Evolutionary conservation across 1,284 basidiomycete species (phyloP).

Genomic region (Violaceomyces palustris): DNA sequence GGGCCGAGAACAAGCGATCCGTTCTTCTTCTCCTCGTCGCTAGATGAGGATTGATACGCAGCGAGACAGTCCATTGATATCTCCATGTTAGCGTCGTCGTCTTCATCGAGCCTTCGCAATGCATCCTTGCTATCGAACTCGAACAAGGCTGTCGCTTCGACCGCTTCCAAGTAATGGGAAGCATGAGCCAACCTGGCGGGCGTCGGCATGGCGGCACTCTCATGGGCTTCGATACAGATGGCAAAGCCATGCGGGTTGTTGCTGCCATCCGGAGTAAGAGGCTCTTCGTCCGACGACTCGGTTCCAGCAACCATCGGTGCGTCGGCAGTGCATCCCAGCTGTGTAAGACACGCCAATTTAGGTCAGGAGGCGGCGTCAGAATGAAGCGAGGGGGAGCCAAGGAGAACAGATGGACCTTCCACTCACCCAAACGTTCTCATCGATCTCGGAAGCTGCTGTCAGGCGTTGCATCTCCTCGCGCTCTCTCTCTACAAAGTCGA

Average conservation of each 20-base stretch:
- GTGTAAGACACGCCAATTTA: background rate
- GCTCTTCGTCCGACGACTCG: constrained; percentile 13
- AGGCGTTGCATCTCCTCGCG: constrained; percentile 83
- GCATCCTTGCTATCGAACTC: constrained; percentile 62
- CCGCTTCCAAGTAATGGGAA: constrained; percentile 59
- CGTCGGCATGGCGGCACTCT: constrained; percentile 64
- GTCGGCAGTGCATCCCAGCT: constrained; percentile 36
- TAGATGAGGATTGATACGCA: no score
- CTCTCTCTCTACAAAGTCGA: constrained; percentile 61
- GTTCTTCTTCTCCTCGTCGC: no score
- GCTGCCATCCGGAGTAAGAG: constrained; percentile 14
- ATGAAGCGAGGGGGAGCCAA: no score
- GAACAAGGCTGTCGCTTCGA: constrained; percentile 59
- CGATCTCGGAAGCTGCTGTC: constrained; percentile 76
- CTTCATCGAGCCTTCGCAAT: constrained; percentile 60
- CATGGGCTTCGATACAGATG: constrained; percentile 79
- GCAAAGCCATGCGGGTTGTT: constrained; percentile 70
- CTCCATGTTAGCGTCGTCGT: constrained; percentile 59
- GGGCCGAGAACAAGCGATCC: constrained; percentile 41
- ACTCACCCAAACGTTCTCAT: constrained; percentile 61
- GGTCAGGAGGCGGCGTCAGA: background rate
- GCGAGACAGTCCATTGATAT: no score
- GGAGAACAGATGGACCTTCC: no score
- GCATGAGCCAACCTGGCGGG: constrained; percentile 60
- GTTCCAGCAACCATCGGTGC: constrained; percentile 16